A percentile compares a stretch with the other conserved stretches of the same genome.
Evolutionary conservation across 2,329 filamentous ascomycete species (phyloP).

Genomic region (Aspergillus fumigatus): DNA sequence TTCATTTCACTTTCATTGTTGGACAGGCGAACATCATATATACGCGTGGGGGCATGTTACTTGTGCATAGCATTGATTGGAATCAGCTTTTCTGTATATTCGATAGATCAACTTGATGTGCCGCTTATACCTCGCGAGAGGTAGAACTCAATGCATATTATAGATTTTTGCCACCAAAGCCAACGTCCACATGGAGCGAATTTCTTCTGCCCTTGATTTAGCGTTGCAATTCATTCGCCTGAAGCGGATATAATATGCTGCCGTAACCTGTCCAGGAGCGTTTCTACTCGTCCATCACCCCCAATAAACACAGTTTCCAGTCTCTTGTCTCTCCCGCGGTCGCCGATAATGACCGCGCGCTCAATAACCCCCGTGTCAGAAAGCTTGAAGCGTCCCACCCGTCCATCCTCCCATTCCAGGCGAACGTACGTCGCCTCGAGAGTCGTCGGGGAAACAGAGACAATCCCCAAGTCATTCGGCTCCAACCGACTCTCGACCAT

Average conservation of each 20-base stretch:
- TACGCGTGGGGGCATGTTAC: constrained; percentile 17
- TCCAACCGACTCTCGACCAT: constrained; percentile 4
- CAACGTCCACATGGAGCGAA: not conserved
- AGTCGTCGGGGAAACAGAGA: constrained; percentile 31
- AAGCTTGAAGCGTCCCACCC: constrained; percentile 41
- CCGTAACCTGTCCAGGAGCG: constrained; percentile 28
- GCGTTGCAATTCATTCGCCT: not conserved
- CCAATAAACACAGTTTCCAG: constrained; percentile 32
- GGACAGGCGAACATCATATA: constrained; percentile 10
- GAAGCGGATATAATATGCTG: constrained; percentile 4
- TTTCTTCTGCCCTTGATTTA: not conserved
- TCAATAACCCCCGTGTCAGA: constrained; percentile 39
- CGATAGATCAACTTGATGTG: not conserved
- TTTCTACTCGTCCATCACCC: constrained; percentile 33
- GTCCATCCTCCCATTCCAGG: constrained; percentile 42
- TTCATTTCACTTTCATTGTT: constrained; percentile 2
- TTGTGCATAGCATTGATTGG: constrained; percentile 24
- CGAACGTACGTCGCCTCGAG: constrained; percentile 41
- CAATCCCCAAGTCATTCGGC: constrained; percentile 28
- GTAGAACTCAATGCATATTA: not conserved
- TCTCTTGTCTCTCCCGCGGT: constrained; percentile 34
- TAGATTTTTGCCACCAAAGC: not conserved
- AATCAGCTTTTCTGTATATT: constrained; percentile 4
- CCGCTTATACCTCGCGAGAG: not conserved
- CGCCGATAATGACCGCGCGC: constrained; percentile 40